Conservation (phyloP, 805 yeast genomes). For the Saccharomycodes ludwigii region DNA sequence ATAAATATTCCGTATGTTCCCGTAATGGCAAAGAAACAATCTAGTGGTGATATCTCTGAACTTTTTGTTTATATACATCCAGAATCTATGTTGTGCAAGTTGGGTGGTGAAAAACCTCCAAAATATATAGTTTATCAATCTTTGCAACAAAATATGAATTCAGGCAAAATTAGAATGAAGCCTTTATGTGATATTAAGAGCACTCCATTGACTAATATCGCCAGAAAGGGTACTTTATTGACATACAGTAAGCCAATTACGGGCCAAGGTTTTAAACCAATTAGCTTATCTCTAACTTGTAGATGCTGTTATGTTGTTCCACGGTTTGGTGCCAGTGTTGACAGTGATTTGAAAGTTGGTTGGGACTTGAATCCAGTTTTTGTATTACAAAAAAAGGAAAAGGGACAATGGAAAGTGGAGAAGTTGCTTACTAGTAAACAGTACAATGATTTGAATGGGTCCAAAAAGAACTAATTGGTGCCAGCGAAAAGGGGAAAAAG, state of each 20-base stretch:
- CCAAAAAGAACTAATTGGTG: too few relatives aligned
- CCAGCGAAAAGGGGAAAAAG: too few relatives aligned
- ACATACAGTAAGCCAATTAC: slow-evolving; percentile 78
- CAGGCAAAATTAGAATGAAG: slow-evolving; percentile 45
- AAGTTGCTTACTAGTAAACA: slow-evolving; percentile 20
- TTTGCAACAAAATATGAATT: slow-evolving; percentile 42
- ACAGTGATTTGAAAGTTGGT: slow-evolving; percentile 67
- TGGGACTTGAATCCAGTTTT: slow-evolving; percentile 84
- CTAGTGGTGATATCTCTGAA: slow-evolving; percentile 31
- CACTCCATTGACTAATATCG: slow-evolving; percentile 65
- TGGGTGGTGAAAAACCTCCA: slow-evolving; percentile 62
- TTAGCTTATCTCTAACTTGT: slow-evolving; percentile 47
- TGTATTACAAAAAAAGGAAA: slow-evolving; percentile 54
- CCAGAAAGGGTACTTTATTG: slow-evolving; percentile 56
- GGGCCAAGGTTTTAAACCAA: slow-evolving; percentile 83
- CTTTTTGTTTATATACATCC: slow-evolving; percentile 70
- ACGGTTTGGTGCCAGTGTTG: slow-evolving; percentile 72
- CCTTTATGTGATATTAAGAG: slow-evolving; percentile 68
- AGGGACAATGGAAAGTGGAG: slow-evolving; percentile 53
- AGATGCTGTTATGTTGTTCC: slow-evolving; percentile 88
- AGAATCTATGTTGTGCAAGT: slow-evolving; percentile 43
- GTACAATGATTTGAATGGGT: too few relatives aligned
- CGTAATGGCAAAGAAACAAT: slow-evolving; percentile 27
- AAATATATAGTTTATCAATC: slow-evolving; percentile 63
- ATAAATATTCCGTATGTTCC: slow-evolving; percentile 56